A percentile compares a stretch with the other conserved stretches of the same genome.
Conservation (phyloP, 192 early-diverging fungal genomes). For the Geranomyces variabilis region DNA sequence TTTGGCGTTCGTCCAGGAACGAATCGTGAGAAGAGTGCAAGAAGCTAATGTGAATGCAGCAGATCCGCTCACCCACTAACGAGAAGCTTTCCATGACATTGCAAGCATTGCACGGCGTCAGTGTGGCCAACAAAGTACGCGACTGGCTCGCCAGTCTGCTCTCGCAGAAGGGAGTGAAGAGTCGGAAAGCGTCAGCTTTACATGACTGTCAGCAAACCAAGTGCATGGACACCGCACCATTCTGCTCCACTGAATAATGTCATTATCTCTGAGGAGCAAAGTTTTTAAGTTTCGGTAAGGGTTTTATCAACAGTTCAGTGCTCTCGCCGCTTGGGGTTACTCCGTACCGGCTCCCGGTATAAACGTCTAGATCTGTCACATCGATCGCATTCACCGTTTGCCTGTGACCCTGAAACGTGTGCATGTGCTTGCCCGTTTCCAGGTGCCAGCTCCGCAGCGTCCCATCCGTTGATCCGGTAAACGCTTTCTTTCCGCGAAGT, state of each 20-base stretch:
- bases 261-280: constrained; percentile 38
- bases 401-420: constrained; percentile 59
- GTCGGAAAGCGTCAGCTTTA: not conserved
- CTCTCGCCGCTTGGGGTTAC: not conserved
- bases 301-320: not conserved
- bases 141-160: constrained; percentile 55
- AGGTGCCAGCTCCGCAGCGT: constrained; percentile 58
- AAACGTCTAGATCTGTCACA: constrained; percentile 56
- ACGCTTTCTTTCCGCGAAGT: constrained; percentile 48
- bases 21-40: not conserved
- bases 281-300: not conserved
- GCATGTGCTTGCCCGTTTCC: constrained; percentile 55
- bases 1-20: too few species aligned
- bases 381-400: constrained; percentile 61
- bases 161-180: not conserved
- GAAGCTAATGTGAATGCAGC: constrained; percentile 6
- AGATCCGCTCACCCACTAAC: constrained; percentile 38
- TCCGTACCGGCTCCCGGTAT: constrained; percentile 55
- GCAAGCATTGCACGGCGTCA: constrained; percentile 59
- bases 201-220: too few species aligned
- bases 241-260: constrained; percentile 58
- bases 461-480: constrained; percentile 57
- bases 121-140: constrained; percentile 50
- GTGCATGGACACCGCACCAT: constrained; percentile 39
- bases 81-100: constrained; percentile 42